These are phyloP conservation scores for Podospora tetraspora DNA, from an alignment of 495 filamentous ascomycete genomes.

Conservation along the genomic window DNA sequence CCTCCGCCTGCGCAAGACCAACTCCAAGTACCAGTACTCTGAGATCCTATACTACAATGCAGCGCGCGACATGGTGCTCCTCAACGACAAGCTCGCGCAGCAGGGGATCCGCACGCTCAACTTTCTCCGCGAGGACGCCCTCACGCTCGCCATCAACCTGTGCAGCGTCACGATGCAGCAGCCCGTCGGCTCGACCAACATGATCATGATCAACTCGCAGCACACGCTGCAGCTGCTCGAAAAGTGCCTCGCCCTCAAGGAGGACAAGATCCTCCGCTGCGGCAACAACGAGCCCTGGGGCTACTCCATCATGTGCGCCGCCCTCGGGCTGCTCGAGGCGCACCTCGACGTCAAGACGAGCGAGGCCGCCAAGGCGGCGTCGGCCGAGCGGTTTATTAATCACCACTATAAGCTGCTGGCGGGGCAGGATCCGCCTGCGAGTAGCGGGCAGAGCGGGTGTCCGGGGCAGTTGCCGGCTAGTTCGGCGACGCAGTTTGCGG, in stretches of 20 bases:
- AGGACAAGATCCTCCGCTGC: conserved; percentile 42
- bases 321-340: conserved; percentile 38
- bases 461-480: conserved; percentile 5
- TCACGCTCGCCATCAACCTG: conserved; percentile 41
- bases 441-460: conserved; percentile 16
- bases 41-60: conserved; percentile 46
- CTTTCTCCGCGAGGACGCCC: conserved; percentile 36
- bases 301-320: conserved; percentile 42
- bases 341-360: conserved; percentile 36
- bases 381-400: conserved; percentile 36
- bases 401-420: conserved; percentile 40
- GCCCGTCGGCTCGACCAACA: conserved; percentile 39
- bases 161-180: conserved; percentile 47
- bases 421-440: conserved; percentile 35
- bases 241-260: conserved; percentile 40
- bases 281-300: conserved; percentile 45
- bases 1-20: conserved; percentile 35
- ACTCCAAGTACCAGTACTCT: conserved; percentile 41
- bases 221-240: conserved; percentile 40
- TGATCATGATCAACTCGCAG: conserved; percentile 42
- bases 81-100: conserved; percentile 37
- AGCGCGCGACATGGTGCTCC: conserved; percentile 41
- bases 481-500: conserved; percentile 4
- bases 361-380: conserved; percentile 36
- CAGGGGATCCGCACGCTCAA: conserved; percentile 38